phyloP scores from a whole-genome alignment of 1,284 basidiomycete species.

The Leccinum subrobustum region DNA sequence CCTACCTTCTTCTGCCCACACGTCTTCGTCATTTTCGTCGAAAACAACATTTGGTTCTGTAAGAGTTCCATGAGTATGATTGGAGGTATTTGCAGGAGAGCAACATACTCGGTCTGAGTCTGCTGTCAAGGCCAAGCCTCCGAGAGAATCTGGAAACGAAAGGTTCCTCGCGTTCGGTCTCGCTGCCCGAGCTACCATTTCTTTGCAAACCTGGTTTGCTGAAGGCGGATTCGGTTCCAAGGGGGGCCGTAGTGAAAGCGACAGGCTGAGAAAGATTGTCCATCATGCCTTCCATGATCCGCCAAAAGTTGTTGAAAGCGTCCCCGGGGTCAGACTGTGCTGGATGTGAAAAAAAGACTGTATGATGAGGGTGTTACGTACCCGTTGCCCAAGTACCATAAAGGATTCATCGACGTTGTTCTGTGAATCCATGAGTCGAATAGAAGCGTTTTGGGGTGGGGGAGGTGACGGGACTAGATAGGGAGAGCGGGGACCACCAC shows the following conservation, averaged over 20 bases:
- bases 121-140: slow-evolving; percentile 29
- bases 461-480: slow-evolving; percentile 44
- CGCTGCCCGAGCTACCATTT: slow-evolving; percentile 56
- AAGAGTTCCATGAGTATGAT: slow-evolving; percentile 14
- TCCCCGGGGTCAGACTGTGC: slow-evolving; percentile 70
- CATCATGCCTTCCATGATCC: slow-evolving; percentile 77
- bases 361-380: slow-evolving; percentile 25
- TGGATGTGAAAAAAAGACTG: not conserved
- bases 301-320: slow-evolving; percentile 84
- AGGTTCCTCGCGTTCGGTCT: slow-evolving; percentile 63
- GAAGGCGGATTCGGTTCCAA: slow-evolving; percentile 43
- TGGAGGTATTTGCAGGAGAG: not conserved
- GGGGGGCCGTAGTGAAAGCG: slow-evolving; percentile 78
- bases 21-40: slow-evolving; percentile 36
- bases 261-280: slow-evolving; percentile 81
- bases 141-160: slow-evolving; percentile 50
- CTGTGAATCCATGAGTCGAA: slow-evolving; percentile 63
- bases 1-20: slow-evolving; percentile 43
- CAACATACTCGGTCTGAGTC: slow-evolving; percentile 23
- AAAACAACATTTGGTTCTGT: slow-evolving; percentile 20
- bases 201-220: slow-evolving; percentile 33
- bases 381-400: slow-evolving; percentile 76
- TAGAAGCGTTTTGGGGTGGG: slow-evolving; percentile 36
- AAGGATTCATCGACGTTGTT: slow-evolving; percentile 80
- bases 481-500: slow-evolving; percentile 25